These are phyloP conservation scores for Penicillium coprophilum DNA, from an alignment of 495 filamentous ascomycete species.

Conservation along the genomic window DNA sequence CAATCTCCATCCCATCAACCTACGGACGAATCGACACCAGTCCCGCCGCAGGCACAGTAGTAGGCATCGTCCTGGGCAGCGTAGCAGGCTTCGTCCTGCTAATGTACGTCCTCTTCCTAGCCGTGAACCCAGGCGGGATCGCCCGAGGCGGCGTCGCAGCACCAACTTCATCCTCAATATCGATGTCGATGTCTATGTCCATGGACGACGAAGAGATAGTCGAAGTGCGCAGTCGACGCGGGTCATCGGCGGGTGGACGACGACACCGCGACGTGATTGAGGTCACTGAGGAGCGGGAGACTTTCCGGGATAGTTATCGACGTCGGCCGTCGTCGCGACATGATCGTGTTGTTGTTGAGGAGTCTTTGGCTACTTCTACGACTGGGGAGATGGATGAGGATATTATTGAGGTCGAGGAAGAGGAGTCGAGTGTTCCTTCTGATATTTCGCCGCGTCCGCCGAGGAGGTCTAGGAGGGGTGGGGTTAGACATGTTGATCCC, in stretches of 20 bases:
- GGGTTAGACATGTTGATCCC: conserved; percentile 27
- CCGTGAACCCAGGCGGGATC: conserved; percentile 49
- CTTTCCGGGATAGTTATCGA: conserved; percentile 26
- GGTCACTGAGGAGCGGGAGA: conserved; percentile 28
- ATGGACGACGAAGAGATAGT: conserved; percentile 34
- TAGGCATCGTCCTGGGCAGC: conserved; percentile 77
- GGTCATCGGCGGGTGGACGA: conserved; percentile 1
- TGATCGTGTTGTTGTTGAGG: conserved; percentile 29
- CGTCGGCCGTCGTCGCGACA: conserved; percentile 20
- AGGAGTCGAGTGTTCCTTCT: conserved; percentile 25
- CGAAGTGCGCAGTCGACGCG: conserved; percentile 24
- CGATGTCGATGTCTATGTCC: conserved; percentile 9
- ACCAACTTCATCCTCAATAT: conserved; percentile 11
- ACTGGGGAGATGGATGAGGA: conserved; percentile 26
- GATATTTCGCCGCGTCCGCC: conserved; percentile 18
- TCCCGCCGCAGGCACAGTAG: conserved; percentile 70
- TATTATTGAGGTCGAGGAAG: conserved; percentile 29
- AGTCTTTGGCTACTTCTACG: conserved; percentile 28
- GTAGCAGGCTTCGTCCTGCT: conserved; percentile 81
- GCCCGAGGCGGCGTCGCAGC: conserved; percentile 19
- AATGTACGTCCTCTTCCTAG: conserved; percentile 71
- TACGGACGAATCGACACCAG: conserved; percentile 62
- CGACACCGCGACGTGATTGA: conserved; percentile 22
- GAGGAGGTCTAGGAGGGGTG: conserved; percentile 26
- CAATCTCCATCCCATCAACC: conserved; percentile 61